Evolutionary conservation across 2,329 filamentous ascomycete genomes (phyloP), one percentile per base, ranked within the genome.

Genomic region (Xylaria sp.): DNA sequence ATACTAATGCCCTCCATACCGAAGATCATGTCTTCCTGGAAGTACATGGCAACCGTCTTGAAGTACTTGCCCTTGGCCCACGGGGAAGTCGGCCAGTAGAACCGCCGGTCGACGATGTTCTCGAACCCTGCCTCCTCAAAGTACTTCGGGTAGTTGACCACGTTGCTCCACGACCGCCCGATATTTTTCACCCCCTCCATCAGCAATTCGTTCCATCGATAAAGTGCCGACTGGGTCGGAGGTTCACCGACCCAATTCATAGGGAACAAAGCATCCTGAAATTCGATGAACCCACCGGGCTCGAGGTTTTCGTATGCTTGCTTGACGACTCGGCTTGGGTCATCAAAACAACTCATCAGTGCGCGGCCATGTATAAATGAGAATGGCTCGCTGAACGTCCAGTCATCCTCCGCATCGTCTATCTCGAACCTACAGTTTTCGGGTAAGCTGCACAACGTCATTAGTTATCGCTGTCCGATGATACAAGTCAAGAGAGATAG

Each of bases 401-500:
- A 88, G 2, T 83, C 78, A 64, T 84, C 80, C 71, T 87, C 84
- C 7, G 83, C 79, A 72, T 87, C 85, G 70, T 87, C 85, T 38
- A 87, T 80, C 61, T 86, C 77, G 74, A 87, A 88, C 25, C 77
- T 78, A 51, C 86, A 80, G 67, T 87, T 88, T 20, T 83, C 81
- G 13, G 85, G 85, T 1, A 86, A 77, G 54, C 75, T 76, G 25
- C n/a, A 42, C 1, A n/a, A 44, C 10, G 11, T 27, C 20, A 58
- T 69, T 29, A 68, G 61, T 50, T 15, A 50, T 5, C 13, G 1
- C 5, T 39, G 6, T 36, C n/a, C 39, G 15, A 20, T 36, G 5
- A 36, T 13, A 5, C 15, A 20, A 36, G 27, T 29, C 17, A 20
- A 17, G 27, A 38, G 57, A 49, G 39, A 47, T 36, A 5, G 54